Conservation (phyloP, 768 basidiomycete genomes). For the Leccinum imitatum region DNA sequence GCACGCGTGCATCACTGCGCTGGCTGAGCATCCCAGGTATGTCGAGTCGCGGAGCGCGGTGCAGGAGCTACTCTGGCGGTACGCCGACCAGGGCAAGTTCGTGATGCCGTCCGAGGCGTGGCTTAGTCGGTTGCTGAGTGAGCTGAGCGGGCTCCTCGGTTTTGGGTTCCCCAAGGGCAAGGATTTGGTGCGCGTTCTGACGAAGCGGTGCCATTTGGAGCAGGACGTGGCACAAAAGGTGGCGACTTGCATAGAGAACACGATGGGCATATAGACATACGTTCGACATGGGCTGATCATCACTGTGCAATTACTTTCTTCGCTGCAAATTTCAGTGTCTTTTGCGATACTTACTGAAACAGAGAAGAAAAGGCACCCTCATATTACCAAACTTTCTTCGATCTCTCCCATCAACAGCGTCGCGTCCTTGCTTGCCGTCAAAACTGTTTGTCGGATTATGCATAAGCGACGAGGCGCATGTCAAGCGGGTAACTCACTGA, state of each 20-base stretch:
- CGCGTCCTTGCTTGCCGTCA: slow-evolving; percentile 90
- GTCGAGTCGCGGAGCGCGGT: slow-evolving; percentile 18
- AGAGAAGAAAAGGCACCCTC: slow-evolving; percentile 12
- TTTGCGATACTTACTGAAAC: neutral
- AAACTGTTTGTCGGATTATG: slow-evolving; percentile 45
- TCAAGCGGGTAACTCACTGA: slow-evolving; percentile 54
- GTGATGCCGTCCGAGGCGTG: slow-evolving; percentile 24
- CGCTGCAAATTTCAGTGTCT: slow-evolving; percentile 1
- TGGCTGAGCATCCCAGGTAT: slow-evolving; percentile 24
- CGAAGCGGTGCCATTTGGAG: slow-evolving; percentile 26
- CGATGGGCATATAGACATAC: slow-evolving; percentile 6
- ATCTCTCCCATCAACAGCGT: slow-evolving; percentile 93
- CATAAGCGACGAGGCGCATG: slow-evolving; percentile 8
- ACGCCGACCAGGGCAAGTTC: slow-evolving; percentile 26
- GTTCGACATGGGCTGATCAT: neutral
- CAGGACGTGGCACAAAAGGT: slow-evolving; percentile 25
- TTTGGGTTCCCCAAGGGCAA: slow-evolving; percentile 20
- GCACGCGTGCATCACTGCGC: slow-evolving; percentile 32
- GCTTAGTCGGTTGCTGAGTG: slow-evolving; percentile 20
- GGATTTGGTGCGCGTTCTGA: slow-evolving; percentile 24
- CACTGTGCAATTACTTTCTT: neutral
- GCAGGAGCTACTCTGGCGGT: slow-evolving; percentile 22
- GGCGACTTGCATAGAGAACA: slow-evolving; percentile 22
- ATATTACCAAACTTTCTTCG: slow-evolving; percentile 58
- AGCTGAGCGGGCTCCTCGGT: slow-evolving; percentile 17